Percentiles rank a stretch among this genome's conserved stretches.
phyloP scores from a whole-genome alignment of 2,329 filamentous ascomycete species.

The Pyricularia sp. region DNA sequence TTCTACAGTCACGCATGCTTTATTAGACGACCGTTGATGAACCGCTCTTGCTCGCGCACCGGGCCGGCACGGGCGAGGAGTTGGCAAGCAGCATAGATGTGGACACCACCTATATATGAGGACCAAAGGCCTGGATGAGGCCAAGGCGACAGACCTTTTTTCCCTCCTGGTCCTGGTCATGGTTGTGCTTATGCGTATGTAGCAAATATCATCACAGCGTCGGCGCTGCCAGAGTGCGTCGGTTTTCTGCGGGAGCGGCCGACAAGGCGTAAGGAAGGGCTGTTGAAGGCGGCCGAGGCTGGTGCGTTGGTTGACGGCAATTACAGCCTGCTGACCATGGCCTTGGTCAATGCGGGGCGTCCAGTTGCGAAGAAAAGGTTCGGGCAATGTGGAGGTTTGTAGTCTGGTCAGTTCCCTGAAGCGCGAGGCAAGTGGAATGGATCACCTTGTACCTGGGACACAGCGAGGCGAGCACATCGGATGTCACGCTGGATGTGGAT shows the following conservation, averaged over 20 bases:
- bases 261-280: background rate
- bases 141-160: constrained; percentile 7
- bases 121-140: background rate
- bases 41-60: background rate
- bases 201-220: background rate
- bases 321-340: background rate
- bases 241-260: background rate
- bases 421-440: background rate
- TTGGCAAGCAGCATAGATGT: background rate
- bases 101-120: background rate
- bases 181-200: background rate
- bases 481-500: too few relatives aligned
- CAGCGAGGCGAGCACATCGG: too few relatives aligned
- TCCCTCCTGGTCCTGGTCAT: constrained; percentile 21
- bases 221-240: background rate
- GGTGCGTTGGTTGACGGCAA: background rate
- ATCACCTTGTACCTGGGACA: too few relatives aligned
- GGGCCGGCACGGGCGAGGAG: background rate
- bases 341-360: background rate
- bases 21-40: background rate
- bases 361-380: background rate
- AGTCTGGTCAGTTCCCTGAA: background rate
- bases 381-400: background rate
- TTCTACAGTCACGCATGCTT: background rate
- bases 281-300: background rate